phyloP scores from a whole-genome alignment of 495 filamentous ascomycete species.

The Niebla homalea region DNA sequence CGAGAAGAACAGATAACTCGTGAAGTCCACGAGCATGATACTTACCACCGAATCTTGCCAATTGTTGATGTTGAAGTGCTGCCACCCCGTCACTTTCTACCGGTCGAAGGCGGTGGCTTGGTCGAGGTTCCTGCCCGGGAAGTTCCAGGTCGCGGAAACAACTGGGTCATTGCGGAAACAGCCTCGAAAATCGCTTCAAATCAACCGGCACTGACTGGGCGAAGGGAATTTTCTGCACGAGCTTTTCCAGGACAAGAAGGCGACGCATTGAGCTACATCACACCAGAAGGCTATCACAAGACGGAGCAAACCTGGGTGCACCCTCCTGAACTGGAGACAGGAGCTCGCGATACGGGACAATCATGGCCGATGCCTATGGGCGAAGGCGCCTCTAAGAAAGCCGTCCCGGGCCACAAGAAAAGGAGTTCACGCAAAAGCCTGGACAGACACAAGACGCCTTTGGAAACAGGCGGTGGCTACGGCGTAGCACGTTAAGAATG shows the following conservation, averaged over 20 bases:
- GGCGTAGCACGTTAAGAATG: too few species aligned
- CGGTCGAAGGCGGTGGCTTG: constrained; percentile 20
- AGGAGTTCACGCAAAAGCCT: too few species aligned
- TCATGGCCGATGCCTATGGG: constrained; percentile 21
- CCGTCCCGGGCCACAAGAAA: too few species aligned
- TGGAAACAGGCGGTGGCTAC: too few species aligned
- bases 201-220: constrained; percentile 25
- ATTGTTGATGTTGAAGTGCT: constrained; percentile 36
- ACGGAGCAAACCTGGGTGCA: constrained; percentile 27
- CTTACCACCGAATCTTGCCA: constrained; percentile 39
- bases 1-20: constrained; percentile 36
- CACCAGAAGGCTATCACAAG: constrained; percentile 23
- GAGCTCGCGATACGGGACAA: constrained; percentile 20
- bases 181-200: constrained; percentile 24
- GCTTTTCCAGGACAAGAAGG: constrained; percentile 15
- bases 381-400: not conserved
- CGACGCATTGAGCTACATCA: constrained; percentile 17
- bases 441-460: too few species aligned
- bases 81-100: constrained; percentile 21
- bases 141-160: constrained; percentile 18
- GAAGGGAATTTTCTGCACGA: constrained; percentile 13
- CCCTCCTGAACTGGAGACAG: constrained; percentile 23
- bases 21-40: constrained; percentile 43
- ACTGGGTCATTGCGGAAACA: constrained; percentile 23
- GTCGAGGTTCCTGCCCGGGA: constrained; percentile 17